Base-by-base conservation (phyloP, 495 filamentous ascomycete genomes). In the Penicillium desertorum region DNA sequence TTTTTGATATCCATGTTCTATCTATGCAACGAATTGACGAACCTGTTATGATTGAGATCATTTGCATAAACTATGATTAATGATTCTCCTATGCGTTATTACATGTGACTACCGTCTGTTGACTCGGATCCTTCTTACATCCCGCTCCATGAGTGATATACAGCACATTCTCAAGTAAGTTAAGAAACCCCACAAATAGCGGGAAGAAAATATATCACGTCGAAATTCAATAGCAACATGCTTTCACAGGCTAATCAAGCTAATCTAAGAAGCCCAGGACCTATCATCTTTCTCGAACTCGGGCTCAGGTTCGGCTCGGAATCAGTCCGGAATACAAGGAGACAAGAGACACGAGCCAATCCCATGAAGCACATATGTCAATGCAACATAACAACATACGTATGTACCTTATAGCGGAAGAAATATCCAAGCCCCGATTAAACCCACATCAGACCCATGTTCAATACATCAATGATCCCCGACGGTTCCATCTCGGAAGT, bases 401-500 rank as follows among this genome's bases (percentile, higher is more conserved):
- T 8, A 46, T 23, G 29, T 27, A 29, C 5, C 23, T 14, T 2
- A 10, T 32, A 25, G 17, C 22, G n/a, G 8, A 48, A 34, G 9
- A 8, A 30, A 14, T 4, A 7, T 3, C 45, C 16, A 47, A 48
- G 27, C 17, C 45, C 45, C n/a, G 17, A 36, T 12, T 22, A 17
- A 34, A 41, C 19, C 14, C 36, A 36, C 49, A 29, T 19, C 44
- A 29, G 44, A n/a, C 44, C 27, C 29, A n/a, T 25, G 12, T 22
- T 8, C 23, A 39, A 27, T 8, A 51, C 8, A 29, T 32, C 45
- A 29, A 12, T 2, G 36, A n/a, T 3, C 22, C 36, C 16, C 12
- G 16, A 29, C 16, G 23, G 22, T 25, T 25, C 30, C 0, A 41
- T 12, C 17, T 44, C 63, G 63, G 63, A 66, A 66, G 27, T 66